Evolutionary conservation across 108 stramenopile species (phyloP).

Genomic region (Seminavis robusta): DNA sequence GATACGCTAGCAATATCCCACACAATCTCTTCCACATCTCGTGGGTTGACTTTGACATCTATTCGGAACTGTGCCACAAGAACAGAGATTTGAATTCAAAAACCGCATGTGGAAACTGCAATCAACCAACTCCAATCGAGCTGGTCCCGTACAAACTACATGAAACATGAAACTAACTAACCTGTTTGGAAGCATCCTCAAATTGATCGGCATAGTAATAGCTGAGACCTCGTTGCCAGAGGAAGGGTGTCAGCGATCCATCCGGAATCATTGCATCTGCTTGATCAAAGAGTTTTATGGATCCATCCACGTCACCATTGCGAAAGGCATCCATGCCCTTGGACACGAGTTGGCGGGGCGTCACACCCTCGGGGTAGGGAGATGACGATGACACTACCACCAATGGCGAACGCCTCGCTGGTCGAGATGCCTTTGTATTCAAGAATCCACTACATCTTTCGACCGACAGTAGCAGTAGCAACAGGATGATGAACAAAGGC

Average conservation of each 20-base stretch:
- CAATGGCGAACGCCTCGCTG: no score
- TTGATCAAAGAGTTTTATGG: conserved; percentile 45
- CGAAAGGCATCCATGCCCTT: conserved; percentile 62
- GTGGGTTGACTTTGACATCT: conserved; percentile 48
- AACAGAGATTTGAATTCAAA: not conserved
- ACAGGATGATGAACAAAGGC: no score
- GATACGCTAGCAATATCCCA: conserved; percentile 74
- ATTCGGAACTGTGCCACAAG: conserved; percentile 41
- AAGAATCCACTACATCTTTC: no score
- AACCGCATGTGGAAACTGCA: no score
- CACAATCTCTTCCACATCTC: conserved; percentile 79
- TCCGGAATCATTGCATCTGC: conserved; percentile 24
- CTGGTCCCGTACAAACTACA: not conserved
- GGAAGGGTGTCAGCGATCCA: conserved; percentile 40
- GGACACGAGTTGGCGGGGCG: conserved; percentile 38
- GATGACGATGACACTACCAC: no score
- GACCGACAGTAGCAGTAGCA: no score
- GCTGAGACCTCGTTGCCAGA: conserved; percentile 75
- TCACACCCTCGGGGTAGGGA: no score
- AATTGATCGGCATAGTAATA: conserved; percentile 69
- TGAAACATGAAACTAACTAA: conserved; percentile 9
- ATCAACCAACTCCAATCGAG: no score
- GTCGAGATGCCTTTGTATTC: no score
- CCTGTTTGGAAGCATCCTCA: conserved; percentile 30
- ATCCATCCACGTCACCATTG: conserved; percentile 33